Percentiles rank a stretch among this genome's conserved stretches.
Conservation (phyloP, 306 rosid species). For the Lithocarpus polystachyus region DNA sequence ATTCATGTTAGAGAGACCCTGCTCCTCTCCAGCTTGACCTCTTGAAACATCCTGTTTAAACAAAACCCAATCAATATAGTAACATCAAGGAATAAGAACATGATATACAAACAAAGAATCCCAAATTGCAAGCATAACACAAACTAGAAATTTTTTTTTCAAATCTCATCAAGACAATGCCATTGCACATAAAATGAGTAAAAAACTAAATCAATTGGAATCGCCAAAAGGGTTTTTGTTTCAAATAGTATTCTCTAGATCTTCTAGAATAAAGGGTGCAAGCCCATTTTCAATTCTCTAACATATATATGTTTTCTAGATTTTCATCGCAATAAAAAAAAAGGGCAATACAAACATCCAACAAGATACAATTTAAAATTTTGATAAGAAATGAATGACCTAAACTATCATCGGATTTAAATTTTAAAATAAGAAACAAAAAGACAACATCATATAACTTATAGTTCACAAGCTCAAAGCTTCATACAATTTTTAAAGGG, state of each 20-base stretch:
- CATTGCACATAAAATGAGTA: not conserved
- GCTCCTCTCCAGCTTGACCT: constrained; percentile 64
- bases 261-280: not conserved
- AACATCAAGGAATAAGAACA: not conserved
- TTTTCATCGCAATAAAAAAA: not conserved
- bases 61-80: not conserved
- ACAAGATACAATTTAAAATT: not conserved
- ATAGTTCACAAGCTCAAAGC: not conserved
- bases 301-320: not conserved
- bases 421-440: not conserved
- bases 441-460: not conserved
- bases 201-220: not conserved
- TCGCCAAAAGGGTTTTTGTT: not conserved
- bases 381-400: not conserved
- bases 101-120: not conserved
- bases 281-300: not conserved
- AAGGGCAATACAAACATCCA: not conserved
- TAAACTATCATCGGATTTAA: not conserved
- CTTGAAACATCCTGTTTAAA: constrained; percentile 61
- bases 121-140: not conserved
- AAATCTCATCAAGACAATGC: no score
- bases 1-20: constrained; percentile 61
- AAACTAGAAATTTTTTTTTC: not conserved
- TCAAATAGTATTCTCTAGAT: not conserved
- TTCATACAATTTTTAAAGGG: not conserved